These are phyloP conservation scores for Jimgerdemannia flammicorona DNA, from an alignment of 192 early-diverging fungal genomes.

Conservation along the genomic window DNA sequence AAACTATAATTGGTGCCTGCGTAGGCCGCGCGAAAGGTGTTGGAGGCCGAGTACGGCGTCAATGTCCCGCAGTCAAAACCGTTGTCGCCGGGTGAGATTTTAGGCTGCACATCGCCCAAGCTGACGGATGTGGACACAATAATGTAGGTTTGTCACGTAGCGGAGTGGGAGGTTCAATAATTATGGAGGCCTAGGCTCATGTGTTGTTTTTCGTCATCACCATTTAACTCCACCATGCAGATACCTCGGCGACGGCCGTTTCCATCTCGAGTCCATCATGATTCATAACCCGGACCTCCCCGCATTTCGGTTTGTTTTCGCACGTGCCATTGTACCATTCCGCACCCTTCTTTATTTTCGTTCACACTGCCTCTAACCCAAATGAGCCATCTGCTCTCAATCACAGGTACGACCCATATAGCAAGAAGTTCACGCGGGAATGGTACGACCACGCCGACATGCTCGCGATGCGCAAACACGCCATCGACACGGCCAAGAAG, in stretches of 20 bases:
- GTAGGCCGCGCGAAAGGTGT: conserved; percentile 46
- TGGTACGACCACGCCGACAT: conserved; percentile 92
- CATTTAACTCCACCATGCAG: conserved; percentile 7
- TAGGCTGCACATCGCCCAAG: conserved; percentile 94
- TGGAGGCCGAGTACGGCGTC: conserved; percentile 63
- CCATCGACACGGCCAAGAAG: conserved; percentile 69
- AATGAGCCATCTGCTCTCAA: conserved; percentile 1
- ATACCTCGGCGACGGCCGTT: conserved; percentile 90
- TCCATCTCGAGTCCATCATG: conserved; percentile 99
- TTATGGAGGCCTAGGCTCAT: conserved; percentile 8
- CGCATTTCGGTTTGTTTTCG: conserved; percentile 62
- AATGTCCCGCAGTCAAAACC: conserved; percentile 92
- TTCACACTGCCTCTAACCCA: not conserved
- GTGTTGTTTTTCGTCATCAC: not conserved
- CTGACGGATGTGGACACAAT: conserved; percentile 71
- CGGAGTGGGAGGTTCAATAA: not conserved
- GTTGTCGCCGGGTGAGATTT: conserved; percentile 90
- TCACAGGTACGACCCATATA: conserved; percentile 86
- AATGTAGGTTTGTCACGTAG: conserved; percentile 42
- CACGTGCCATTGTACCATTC: not conserved
- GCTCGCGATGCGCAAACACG: conserved; percentile 78
- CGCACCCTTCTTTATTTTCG: not conserved
- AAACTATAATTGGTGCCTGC: not conserved
- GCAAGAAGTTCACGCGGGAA: conserved; percentile 88
- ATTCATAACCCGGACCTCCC: conserved; percentile 91